Evolutionary conservation across 2,329 filamentous ascomycete species (phyloP), one percentile per base, ranked within the genome.

Genomic region (Fusarium continuum): DNA sequence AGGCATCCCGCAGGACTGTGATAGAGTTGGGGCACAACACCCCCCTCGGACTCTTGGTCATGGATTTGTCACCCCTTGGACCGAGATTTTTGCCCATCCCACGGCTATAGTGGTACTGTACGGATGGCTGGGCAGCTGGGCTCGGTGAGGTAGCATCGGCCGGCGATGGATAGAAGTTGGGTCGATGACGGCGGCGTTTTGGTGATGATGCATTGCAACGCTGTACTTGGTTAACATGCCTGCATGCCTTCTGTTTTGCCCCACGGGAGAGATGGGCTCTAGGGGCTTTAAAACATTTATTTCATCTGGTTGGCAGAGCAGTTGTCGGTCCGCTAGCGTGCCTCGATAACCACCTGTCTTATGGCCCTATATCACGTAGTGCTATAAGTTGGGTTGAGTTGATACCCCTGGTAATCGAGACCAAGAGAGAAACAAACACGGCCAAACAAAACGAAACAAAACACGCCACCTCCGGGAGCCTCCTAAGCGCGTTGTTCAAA

Each of bases 281-380:
- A 61, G 64, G 49, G 61, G 44, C 45, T 53, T 52, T 29, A 61
- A 66, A 66, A 58, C 54, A 52, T 55, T 65, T 67, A 62, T 66
- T 66, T 67, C 68, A 60, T 60, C 58, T 68, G 68, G 66, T 70
- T 70, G 69, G 68, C 53, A 65, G 57, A 68, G 46, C 20, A 32
- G 20, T 61, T 48, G 44, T 56, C 39, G 43, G 56, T 28, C 28
- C 29, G 41, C 34, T 71, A 71, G 67, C 64, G 64, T 46, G 53
- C 40, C 38, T 48, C 52, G 60, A 67, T 70, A 70, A 38, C 61
- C 61, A 56, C 62, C 64, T 66, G 64, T 71, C 50, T 70, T 71
- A 71, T 67, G 62, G 57, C 51, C 62, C 68, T 70, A 70, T 70
- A 70, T 70, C 51, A 58, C 51, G 17, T 38, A 56, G 57, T 59